These are phyloP conservation scores for Rhizopus sp. DNA, from an alignment of 371 early-diverging fungal genomes.

Conservation along the genomic window DNA sequence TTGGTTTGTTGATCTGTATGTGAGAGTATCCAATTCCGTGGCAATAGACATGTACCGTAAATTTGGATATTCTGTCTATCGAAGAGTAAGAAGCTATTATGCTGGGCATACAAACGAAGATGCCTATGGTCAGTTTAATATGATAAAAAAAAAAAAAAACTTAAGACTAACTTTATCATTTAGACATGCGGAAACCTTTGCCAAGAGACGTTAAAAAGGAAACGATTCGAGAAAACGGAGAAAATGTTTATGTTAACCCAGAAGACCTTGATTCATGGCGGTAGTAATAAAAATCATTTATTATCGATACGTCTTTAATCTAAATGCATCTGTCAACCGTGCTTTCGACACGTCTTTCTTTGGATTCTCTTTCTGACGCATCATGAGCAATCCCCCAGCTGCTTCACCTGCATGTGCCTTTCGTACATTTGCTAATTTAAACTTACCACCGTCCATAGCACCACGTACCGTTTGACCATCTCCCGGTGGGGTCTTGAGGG, in stretches of 20 bases:
- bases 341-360: neutral
- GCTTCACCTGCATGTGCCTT: slow-evolving; percentile 44
- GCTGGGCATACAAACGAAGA: slow-evolving; percentile 70
- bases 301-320: neutral
- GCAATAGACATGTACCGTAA: slow-evolving; percentile 96
- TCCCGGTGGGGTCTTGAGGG: slow-evolving; percentile 29
- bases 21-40: slow-evolving; percentile 91
- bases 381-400: slow-evolving; percentile 47
- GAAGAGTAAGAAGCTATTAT: slow-evolving; percentile 93
- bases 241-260: slow-evolving; percentile 58
- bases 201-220: slow-evolving; percentile 74
- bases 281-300: slow-evolving; percentile 12
- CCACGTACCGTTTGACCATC: slow-evolving; percentile 25
- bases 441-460: slow-evolving; percentile 4
- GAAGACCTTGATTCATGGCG: slow-evolving; percentile 60
- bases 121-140: slow-evolving; percentile 68
- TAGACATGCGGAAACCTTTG: slow-evolving; percentile 91
- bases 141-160: slow-evolving; percentile 11
- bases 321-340: slow-evolving; percentile 8
- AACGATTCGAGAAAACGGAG: slow-evolving; percentile 65
- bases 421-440: slow-evolving; percentile 13
- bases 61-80: slow-evolving; percentile 93
- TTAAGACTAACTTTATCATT: neutral
- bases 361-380: slow-evolving; percentile 31
- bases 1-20: slow-evolving; percentile 98